Evolutionary conservation across 2,329 filamentous ascomycete species (phyloP).

Genomic region (Kalaharituber pfeilii): DNA sequence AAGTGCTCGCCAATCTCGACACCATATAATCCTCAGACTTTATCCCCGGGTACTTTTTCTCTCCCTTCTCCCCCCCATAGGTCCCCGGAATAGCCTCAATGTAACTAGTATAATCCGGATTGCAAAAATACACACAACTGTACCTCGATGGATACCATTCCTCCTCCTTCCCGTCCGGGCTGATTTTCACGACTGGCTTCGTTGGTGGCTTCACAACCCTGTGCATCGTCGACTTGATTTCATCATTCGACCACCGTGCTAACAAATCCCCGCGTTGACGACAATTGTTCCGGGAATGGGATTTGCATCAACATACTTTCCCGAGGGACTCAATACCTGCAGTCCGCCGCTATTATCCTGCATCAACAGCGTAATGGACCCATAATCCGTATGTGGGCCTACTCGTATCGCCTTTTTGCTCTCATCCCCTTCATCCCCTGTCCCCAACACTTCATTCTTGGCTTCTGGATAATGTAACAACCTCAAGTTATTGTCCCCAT

Average conservation of each 20-base stretch:
- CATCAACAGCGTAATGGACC: slow-evolving; percentile 38
- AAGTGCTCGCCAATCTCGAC: slow-evolving; percentile 58
- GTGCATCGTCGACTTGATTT: slow-evolving; percentile 77
- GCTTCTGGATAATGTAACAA: slow-evolving; percentile 63
- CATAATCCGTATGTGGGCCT: slow-evolving; percentile 58
- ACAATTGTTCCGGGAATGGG: slow-evolving; percentile 67
- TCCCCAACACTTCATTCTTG: slow-evolving; percentile 44
- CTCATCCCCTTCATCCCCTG: slow-evolving; percentile 17
- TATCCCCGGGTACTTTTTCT: slow-evolving; percentile 65
- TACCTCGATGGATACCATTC: slow-evolving; percentile 55
- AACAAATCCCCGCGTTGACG: slow-evolving; percentile 74
- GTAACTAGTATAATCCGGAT: slow-evolving; percentile 56
- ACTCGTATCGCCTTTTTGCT: slow-evolving; percentile 48
- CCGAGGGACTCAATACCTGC: slow-evolving; percentile 50
- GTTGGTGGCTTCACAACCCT: slow-evolving; percentile 70
- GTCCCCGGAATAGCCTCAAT: slow-evolving; percentile 75
- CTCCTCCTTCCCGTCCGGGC: slow-evolving; percentile 32
- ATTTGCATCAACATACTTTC: slow-evolving; percentile 63
- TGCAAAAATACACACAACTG: slow-evolving; percentile 85
- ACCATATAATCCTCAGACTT: slow-evolving; percentile 68
- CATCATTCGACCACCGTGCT: slow-evolving; percentile 77
- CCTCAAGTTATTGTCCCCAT: slow-evolving; percentile 52
- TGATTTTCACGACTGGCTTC: slow-evolving; percentile 22
- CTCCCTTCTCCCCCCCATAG: slow-evolving; percentile 39
- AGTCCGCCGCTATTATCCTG: slow-evolving; percentile 41